Conservation (phyloP, 306 rosid species). For the Cucurbita moschata region DNA sequence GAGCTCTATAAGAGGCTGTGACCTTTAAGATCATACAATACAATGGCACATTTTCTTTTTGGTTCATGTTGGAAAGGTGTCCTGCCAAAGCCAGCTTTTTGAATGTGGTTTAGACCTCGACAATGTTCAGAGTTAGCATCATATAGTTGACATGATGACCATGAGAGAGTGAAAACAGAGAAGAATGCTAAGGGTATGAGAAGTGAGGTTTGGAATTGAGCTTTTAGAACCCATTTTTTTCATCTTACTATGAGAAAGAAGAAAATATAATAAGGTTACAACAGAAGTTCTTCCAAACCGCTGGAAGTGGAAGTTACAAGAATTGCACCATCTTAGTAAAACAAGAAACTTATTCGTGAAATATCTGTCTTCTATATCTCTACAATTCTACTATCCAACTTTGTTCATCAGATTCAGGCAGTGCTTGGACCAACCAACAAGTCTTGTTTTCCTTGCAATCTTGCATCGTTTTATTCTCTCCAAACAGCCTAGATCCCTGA, state of each 20-base stretch:
- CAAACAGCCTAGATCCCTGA: constrained; percentile 29
- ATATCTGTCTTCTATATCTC: not conserved
- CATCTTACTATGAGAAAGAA: too few species aligned
- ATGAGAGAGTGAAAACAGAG: too few species aligned
- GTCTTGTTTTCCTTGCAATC: not conserved
- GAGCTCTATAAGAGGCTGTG: not conserved
- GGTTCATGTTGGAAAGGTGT: constrained; percentile 11
- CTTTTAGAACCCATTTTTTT: too few species aligned
- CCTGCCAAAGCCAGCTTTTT: constrained; percentile 73
- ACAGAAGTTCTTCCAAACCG: not conserved
- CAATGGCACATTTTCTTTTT: not conserved
- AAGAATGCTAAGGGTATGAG: too few species aligned
- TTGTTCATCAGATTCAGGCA: not conserved
- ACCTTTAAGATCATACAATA: not conserved
- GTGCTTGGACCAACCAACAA: not conserved
- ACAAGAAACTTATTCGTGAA: not conserved
- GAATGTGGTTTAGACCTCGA: constrained; percentile 77
- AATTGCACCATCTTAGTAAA: not conserved
- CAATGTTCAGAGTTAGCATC: constrained; percentile 42
- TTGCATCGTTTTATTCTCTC: not conserved
- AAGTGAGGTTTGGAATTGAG: too few species aligned
- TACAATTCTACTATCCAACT: not conserved
- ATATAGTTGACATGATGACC: too few species aligned
- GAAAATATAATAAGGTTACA: too few species aligned
- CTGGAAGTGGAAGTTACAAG: not conserved